Percentiles rank a stretch among this genome's conserved stretches.
These are phyloP conservation scores for Diutina sp. DNA, from an alignment of 1,139 yeast species.

Conservation along the genomic window DNA sequence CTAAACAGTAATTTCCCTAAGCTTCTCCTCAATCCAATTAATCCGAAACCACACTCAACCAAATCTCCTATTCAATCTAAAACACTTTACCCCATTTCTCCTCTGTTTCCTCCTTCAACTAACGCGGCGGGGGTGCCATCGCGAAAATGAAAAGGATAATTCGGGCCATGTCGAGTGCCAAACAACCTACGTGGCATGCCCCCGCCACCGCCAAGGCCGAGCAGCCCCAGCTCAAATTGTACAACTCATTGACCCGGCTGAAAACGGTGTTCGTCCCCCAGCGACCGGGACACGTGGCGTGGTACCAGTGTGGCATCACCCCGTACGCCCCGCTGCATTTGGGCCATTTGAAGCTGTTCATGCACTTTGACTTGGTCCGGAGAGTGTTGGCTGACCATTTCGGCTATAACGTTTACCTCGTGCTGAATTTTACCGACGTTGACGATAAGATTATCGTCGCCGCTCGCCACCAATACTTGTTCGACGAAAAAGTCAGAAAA, in stretches of 20 bases:
- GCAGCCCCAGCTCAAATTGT: slow-evolving; percentile 20
- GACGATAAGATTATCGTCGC: slow-evolving; percentile 94
- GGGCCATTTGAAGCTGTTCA: slow-evolving; percentile 99
- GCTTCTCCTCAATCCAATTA: too few species aligned
- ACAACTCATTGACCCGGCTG: slow-evolving; percentile 73
- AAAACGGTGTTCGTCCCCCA: slow-evolving; percentile 68
- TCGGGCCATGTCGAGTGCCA: background rate
- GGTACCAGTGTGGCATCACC: slow-evolving; percentile 99
- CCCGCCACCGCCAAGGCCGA: slow-evolving; percentile 11
- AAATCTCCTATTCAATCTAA: too few species aligned
- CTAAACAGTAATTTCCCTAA: background rate
- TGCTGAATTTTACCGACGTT: slow-evolving; percentile 94
- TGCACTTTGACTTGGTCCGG: slow-evolving; percentile 85
- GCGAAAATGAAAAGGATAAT: background rate
- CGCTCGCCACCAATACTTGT: slow-evolving; percentile 81
- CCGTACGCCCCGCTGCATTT: slow-evolving; percentile 95
- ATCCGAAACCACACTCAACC: background rate
- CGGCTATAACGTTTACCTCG: slow-evolving; percentile 75
- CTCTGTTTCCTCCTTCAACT: background rate
- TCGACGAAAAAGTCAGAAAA: slow-evolving; percentile 41
- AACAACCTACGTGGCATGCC: slow-evolving; percentile 17
- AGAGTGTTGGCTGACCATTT: slow-evolving; percentile 81
- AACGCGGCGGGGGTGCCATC: background rate
- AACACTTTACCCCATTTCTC: too few species aligned
- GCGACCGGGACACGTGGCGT: slow-evolving; percentile 51